These are phyloP conservation scores for Aspergillus nomiae DNA, from an alignment of 2,329 filamentous ascomycete species.

Conservation along the genomic window DNA sequence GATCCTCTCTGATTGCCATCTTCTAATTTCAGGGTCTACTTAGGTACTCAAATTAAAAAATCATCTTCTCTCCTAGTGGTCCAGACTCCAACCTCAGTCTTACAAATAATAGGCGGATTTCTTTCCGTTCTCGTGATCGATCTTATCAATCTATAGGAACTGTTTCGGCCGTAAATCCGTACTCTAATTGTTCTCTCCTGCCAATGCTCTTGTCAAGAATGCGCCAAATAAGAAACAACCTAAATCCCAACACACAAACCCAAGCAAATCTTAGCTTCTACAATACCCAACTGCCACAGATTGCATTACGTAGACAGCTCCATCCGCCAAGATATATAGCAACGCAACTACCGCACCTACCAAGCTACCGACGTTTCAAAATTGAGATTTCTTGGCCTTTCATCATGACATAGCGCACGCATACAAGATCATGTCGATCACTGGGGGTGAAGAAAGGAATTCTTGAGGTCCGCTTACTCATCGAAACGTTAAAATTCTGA, in stretches of 20 bases:
- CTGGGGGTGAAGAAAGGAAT: background rate
- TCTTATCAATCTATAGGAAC: slow-evolving; percentile 1
- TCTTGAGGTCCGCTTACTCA: background rate
- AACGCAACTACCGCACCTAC: background rate
- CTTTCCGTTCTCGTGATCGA: background rate
- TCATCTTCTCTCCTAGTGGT: background rate
- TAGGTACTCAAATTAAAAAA: background rate
- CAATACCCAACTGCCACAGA: no score
- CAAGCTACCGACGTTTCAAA: background rate
- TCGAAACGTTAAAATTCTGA: background rate
- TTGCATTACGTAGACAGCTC: background rate
- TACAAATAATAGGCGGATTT: background rate
- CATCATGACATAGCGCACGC: background rate
- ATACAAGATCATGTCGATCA: background rate
- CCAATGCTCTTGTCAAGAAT: background rate
- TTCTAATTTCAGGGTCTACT: background rate
- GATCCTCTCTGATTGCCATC: background rate
- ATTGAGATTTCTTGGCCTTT: background rate
- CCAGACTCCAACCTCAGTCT: background rate
- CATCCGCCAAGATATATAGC: background rate
- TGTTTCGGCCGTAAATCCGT: background rate
- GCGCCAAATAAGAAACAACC: background rate
- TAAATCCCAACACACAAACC: background rate
- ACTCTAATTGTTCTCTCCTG: background rate
- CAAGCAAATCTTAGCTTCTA: background rate